phyloP scores from a whole-genome alignment of 202 grass and related monocot species.

The Panicum virgatum region DNA sequence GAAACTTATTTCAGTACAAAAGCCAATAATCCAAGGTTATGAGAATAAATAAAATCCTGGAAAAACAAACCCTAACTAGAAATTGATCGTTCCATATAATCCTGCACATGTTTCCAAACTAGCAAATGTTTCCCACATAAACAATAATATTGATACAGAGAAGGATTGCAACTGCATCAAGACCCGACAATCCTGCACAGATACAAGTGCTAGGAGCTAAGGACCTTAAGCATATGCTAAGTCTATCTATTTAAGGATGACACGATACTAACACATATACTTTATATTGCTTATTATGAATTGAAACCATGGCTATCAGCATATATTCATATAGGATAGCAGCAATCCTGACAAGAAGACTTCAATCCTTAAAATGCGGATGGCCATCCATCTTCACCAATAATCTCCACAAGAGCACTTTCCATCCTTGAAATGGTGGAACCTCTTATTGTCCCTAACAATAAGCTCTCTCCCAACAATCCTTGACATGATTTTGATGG shows the following conservation, averaged over 20 bases:
- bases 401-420: slow-evolving; percentile 99
- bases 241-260: not conserved
- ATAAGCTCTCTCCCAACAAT: slow-evolving; percentile 96
- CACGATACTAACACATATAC: slow-evolving; percentile 1
- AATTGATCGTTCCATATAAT: no score
- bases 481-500: slow-evolving; percentile 98
- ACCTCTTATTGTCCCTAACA: slow-evolving; percentile 94
- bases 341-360: slow-evolving; percentile 3
- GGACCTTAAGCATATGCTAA: not conserved
- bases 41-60: no score
- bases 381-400: slow-evolving; percentile 58
- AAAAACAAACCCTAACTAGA: no score
- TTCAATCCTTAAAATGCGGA: slow-evolving; percentile 2
- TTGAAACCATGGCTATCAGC: slow-evolving; percentile 8
- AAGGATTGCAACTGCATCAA: not conserved
- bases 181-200: not conserved
- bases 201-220: not conserved
- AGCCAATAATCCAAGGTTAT: no score
- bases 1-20: no score
- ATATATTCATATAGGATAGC: slow-evolving; percentile 39
- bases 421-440: slow-evolving; percentile 97
- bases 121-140: not conserved
- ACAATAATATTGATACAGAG: not conserved
- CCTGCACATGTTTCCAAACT: no score
- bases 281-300: slow-evolving; percentile 34